Evolutionary conservation across 2,329 filamentous ascomycete genomes (phyloP).

Genomic region (Epichloe brachyelytri): DNA sequence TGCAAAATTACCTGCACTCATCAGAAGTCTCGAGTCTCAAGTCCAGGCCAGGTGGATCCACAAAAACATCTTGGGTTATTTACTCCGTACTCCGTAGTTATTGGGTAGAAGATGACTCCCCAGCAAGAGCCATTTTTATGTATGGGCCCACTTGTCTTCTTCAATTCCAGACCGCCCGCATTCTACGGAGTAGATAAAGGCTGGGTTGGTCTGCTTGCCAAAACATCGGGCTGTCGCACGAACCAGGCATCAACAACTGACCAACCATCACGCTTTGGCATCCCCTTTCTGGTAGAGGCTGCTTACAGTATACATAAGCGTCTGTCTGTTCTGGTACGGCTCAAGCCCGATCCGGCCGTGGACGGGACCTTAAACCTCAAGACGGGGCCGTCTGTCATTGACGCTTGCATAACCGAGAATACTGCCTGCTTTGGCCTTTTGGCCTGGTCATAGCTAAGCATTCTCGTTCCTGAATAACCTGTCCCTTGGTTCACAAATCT

Average conservation of each 20-base stretch:
- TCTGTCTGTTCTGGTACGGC: too few species aligned
- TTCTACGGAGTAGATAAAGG: too few species aligned
- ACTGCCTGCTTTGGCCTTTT: not conserved
- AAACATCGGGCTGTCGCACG: not conserved
- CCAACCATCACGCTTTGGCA: not conserved
- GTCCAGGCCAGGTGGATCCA: not conserved
- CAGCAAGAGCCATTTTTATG: not conserved
- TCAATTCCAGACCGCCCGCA: not conserved
- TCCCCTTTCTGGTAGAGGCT: not conserved
- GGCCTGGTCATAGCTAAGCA: not conserved
- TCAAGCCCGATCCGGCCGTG: not conserved
- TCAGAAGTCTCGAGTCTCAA: too few species aligned
- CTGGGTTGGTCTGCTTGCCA: too few species aligned
- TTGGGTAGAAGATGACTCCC: too few species aligned
- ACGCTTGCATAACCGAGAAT: not conserved
- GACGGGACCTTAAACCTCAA: too few species aligned
- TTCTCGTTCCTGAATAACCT: not conserved
- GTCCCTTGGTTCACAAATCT: not conserved
- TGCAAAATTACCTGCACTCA: constrained; percentile 3
- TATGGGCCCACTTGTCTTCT: not conserved
- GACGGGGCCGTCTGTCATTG: too few species aligned
- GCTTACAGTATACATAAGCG: too few species aligned
- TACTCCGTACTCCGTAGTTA: too few species aligned
- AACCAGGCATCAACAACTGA: too few species aligned
- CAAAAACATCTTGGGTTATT: not conserved